phyloP scores from a whole-genome alignment of 495 filamentous ascomycete species.

The Xanthoparmelia taractica region DNA sequence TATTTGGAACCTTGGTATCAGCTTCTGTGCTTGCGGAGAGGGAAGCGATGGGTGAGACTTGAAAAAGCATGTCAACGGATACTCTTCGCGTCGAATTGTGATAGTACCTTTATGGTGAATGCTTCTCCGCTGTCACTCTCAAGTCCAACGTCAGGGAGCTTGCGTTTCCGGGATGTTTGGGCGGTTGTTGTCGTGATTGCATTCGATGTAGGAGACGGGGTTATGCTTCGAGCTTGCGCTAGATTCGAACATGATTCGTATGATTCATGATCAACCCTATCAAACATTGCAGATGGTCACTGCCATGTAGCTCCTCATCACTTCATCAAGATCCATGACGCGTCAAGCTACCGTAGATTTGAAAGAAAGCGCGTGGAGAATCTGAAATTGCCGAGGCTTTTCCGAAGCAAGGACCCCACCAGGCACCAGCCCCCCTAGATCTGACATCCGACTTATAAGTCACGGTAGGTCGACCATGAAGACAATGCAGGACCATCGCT shows the following conservation, averaged over 20 bases:
- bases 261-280: background rate
- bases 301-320: slow-evolving; percentile 4
- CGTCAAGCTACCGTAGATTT: slow-evolving; percentile 3
- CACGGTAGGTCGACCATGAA: background rate
- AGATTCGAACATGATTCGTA: background rate
- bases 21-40: background rate
- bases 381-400: background rate
- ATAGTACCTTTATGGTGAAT: slow-evolving; percentile 21
- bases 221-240: background rate
- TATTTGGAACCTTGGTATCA: slow-evolving; percentile 19
- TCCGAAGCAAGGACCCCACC: background rate
- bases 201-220: background rate
- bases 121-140: slow-evolving; percentile 3
- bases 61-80: background rate
- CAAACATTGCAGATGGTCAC: slow-evolving; percentile 6
- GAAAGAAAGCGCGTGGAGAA: background rate
- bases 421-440: no score
- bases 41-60: slow-evolving; percentile 12
- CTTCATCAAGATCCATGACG: background rate
- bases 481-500: background rate
- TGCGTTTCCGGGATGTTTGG: slow-evolving; percentile 22
- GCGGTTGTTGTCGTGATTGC: background rate
- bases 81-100: background rate
- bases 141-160: slow-evolving; percentile 11
- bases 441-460: no score